phyloP scores from a whole-genome alignment of 179 eudicot genomes.

The Beta lomatogona region DNA sequence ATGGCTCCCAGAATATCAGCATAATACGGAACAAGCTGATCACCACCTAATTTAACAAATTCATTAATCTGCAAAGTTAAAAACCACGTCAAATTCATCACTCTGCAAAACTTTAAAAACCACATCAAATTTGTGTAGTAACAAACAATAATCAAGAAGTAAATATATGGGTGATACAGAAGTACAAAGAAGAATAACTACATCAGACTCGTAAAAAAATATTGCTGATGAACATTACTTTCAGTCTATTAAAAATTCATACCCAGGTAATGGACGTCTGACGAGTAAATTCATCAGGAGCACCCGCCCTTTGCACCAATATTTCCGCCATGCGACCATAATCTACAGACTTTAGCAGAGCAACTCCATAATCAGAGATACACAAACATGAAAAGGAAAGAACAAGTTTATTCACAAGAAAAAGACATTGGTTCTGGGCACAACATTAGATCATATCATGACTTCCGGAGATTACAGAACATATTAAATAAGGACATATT shows the following conservation, averaged over 20 bases:
- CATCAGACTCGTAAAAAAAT: conserved; percentile 7
- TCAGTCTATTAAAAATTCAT: conserved; percentile 29
- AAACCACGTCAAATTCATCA: conserved; percentile 7
- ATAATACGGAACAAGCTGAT: conserved; percentile 94
- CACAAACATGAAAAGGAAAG: conserved; percentile 9
- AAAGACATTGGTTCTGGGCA: neutral
- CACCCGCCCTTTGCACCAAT: conserved; percentile 89
- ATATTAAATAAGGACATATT: neutral
- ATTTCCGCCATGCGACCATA: conserved; percentile 99
- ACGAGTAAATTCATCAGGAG: conserved; percentile 90
- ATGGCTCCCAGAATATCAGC: conserved; percentile 97
- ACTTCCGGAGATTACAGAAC: neutral
- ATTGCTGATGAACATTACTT: neutral
- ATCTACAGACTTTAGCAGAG: conserved; percentile 87
- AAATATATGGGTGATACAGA: conserved; percentile 1
- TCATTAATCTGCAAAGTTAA: conserved; percentile 75
- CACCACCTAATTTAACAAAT: conserved; percentile 96
- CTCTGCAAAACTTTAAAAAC: conserved; percentile 50
- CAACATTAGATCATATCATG: neutral
- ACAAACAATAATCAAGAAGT: neutral
- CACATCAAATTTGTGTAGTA: conserved; percentile 12
- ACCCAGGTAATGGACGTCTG: conserved; percentile 98
- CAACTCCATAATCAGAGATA: conserved; percentile 36
- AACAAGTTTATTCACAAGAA: neutral
- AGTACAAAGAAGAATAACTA: conserved; percentile 7